Percentiles rank a stretch among this genome's conserved stretches.
Conservation (phyloP, 2,329 filamentous ascomycete species). For the Aureobasidium sp. region DNA sequence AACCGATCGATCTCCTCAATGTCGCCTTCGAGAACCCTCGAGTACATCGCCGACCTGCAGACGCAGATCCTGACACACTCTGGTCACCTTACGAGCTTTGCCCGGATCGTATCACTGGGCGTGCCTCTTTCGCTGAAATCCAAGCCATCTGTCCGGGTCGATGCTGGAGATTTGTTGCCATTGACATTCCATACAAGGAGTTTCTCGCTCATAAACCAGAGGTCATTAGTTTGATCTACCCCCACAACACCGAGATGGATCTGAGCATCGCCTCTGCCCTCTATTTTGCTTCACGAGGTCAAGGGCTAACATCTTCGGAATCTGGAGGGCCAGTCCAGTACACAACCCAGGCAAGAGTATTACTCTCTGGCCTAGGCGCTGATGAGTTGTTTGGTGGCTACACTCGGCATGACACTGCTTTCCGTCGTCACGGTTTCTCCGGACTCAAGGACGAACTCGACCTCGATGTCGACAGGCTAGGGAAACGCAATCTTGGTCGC, state of each 20-base stretch:
- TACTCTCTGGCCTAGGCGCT: constrained; percentile 87
- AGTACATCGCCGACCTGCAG: constrained; percentile 35
- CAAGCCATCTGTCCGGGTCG: constrained; percentile 58
- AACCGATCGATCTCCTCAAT: constrained; percentile 81
- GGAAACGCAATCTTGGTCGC: constrained; percentile 87
- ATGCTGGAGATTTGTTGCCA: constrained; percentile 72
- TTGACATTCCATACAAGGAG: constrained; percentile 76
- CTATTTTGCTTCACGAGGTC: constrained; percentile 85
- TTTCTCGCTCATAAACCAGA: constrained; percentile 58
- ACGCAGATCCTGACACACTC: constrained; percentile 18
- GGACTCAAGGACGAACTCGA: constrained; percentile 74
- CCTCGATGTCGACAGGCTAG: constrained; percentile 75
- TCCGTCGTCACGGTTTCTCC: constrained; percentile 55
- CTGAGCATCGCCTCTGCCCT: constrained; percentile 86
- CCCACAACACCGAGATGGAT: constrained; percentile 98
- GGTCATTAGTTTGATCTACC: constrained; percentile 72
- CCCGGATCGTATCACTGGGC: constrained; percentile 81
- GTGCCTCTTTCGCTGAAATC: constrained; percentile 71
- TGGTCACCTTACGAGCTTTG: constrained; percentile 63
- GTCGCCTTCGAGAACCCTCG: constrained; percentile 95
- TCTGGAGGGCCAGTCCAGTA: constrained; percentile 34
- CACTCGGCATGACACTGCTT: constrained; percentile 71
- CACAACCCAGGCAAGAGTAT: constrained; percentile 64
- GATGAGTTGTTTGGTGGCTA: constrained; percentile 97
- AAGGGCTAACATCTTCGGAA: constrained; percentile 33